phyloP scores from a whole-genome alignment of 148 eudicot genomes.

The Vaccinium corymbosum region DNA sequence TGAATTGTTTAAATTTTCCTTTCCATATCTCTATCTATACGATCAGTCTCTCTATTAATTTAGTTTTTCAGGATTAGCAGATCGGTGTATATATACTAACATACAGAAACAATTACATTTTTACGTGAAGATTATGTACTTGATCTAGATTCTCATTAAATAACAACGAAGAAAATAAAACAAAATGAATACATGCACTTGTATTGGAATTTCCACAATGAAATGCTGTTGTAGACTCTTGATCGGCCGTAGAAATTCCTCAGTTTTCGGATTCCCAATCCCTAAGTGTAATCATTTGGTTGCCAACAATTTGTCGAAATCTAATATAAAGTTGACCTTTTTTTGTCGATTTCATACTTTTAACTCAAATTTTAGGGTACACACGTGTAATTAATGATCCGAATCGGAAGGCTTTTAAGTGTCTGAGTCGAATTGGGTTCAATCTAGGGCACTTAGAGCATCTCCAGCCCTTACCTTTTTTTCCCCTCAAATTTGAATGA shows the following conservation, averaged over 20 bases:
- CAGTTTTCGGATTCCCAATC: constrained; percentile 37
- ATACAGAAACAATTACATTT: background rate
- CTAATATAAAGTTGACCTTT: constrained; percentile 20
- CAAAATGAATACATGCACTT: constrained; percentile 50
- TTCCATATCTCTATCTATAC: background rate
- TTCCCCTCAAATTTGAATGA: too few species aligned
- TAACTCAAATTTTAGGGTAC: constrained; percentile 32
- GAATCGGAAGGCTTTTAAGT: constrained; percentile 50
- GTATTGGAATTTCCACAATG: constrained; percentile 48
- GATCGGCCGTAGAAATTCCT: constrained; percentile 39
- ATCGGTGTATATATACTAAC: constrained; percentile 17
- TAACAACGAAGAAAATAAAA: background rate
- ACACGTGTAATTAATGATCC: constrained; percentile 27
- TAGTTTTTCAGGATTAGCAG: constrained; percentile 27
- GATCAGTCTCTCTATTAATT: constrained; percentile 22
- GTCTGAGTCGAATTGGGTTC: constrained; percentile 50
- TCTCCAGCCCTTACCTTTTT: too few species aligned
- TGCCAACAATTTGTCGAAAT: constrained; percentile 38
- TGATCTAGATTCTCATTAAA: background rate
- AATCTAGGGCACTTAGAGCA: constrained; percentile 23
- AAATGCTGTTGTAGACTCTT: constrained; percentile 56
- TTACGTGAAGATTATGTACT: background rate
- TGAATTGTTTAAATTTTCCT: background rate
- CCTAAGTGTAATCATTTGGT: constrained; percentile 23
- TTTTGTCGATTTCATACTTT: constrained; percentile 21